Evolutionary conservation across 768 basidiomycete genomes (phyloP), one percentile per base, ranked within the genome.

Genomic region (Boletus edulis): DNA sequence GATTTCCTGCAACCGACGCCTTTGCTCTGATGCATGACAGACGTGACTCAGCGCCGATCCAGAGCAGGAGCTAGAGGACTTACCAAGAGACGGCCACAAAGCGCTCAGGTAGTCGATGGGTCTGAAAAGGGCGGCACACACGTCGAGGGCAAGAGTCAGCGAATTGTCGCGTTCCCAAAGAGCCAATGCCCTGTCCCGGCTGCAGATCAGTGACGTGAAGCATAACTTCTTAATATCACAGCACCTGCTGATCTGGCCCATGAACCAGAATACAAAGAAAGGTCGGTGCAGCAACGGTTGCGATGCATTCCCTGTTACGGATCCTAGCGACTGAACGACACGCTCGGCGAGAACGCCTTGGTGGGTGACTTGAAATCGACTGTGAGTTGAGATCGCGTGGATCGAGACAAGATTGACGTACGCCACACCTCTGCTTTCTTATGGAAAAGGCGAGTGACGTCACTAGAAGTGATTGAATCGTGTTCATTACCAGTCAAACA

Each of bases 241-340:
- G 49, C 53, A 81, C 84, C 82, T 78, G 64, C 74, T 76, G 50
- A 89, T 79, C 68, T 88, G 85, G 20, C 78, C 78, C 84, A 87
- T 85, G 64, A 89, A 87, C 86, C 86, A 89, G 66, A 86, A 86
- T 22, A 82, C 75, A 64, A 82, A 86, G 65, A 85, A 86, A 11
- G 87, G 87, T 52, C 86, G 73, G 15, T 79, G 74, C 3, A 81
- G 72, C 22, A 89, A 68, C 32, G 76, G 66, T 55, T 81, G 78
- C 39, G 70, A 61, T 20, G 65, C 63, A 45, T 72, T 65, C 3
- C 84, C 85, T 10, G 87, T 87, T 58, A 88, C 77, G 3, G 78
- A 77, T 51, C 80, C 77, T 42, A 89, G 71, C 10, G 83, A 85
- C 31, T 72, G 69, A 75, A 86, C 82, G 29, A 84, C 76, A 32